Evolutionary conservation across 345 rosid species (phyloP).

Genomic region (Corymbia maculata): DNA sequence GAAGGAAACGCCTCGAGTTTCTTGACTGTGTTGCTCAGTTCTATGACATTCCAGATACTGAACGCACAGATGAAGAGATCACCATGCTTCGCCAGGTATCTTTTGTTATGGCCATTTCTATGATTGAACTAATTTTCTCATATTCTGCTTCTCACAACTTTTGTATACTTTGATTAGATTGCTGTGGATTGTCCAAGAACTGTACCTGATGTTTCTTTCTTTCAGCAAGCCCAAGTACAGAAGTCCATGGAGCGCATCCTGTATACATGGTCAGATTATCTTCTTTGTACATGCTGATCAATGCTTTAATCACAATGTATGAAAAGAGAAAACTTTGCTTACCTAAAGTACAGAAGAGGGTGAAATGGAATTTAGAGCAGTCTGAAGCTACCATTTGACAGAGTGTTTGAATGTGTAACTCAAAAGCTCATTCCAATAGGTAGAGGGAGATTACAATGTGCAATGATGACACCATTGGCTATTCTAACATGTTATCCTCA

Average conservation of each 20-base stretch:
- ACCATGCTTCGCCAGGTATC: constrained; percentile 95
- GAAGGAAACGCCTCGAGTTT: constrained; percentile 88
- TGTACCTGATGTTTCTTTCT: constrained; percentile 89
- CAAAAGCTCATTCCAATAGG: neutral
- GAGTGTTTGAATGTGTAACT: neutral
- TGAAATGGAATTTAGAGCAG: neutral
- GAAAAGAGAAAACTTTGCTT: neutral
- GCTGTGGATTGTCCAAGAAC: constrained; percentile 99
- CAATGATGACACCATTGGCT: neutral
- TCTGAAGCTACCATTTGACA: neutral
- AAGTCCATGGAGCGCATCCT: constrained; percentile 96
- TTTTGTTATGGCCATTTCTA: neutral
- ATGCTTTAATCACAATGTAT: neutral
- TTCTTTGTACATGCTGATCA: neutral
- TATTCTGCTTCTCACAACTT: neutral
- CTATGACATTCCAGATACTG: constrained; percentile 92
- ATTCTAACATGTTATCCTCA: neutral
- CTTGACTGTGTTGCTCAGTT: constrained; percentile 91
- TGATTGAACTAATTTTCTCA: neutral
- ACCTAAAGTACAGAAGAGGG: neutral
- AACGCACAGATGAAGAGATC: constrained; percentile 95
- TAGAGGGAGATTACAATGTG: neutral
- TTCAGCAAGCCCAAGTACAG: constrained; percentile 93
- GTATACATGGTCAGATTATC: constrained; percentile 72
- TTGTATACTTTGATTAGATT: constrained; percentile 37